Conservation (phyloP, 371 early-diverging fungal genomes). For the Capillidium heterosporum region DNA sequence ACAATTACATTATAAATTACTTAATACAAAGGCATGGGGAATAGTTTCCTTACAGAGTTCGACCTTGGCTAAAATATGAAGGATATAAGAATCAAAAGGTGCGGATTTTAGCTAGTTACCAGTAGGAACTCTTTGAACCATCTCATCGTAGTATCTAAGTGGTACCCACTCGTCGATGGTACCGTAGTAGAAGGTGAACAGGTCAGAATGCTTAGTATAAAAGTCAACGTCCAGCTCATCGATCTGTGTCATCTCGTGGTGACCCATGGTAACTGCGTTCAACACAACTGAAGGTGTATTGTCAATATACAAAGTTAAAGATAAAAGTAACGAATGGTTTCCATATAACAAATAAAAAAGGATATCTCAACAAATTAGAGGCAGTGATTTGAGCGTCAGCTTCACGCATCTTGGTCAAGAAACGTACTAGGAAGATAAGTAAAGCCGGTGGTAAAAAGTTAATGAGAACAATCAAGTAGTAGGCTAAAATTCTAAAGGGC, state of each 20-base stretch:
- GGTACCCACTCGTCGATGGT: conserved; percentile 1
- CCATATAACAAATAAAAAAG: not conserved
- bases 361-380: not conserved
- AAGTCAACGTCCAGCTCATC: not conserved
- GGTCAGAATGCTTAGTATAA: not conserved
- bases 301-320: not conserved
- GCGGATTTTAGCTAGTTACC: not conserved
- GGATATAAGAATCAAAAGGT: not conserved
- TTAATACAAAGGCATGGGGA: conserved; percentile 5
- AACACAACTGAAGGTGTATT: not conserved
- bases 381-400: not conserved
- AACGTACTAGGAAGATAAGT: not conserved
- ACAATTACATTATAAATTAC: not conserved
- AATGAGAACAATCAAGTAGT: not conserved
- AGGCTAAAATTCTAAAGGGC: not conserved
- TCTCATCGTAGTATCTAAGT: not conserved
- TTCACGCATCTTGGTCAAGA: not conserved
- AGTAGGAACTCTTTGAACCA: not conserved
- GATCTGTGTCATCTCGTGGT: conserved; percentile 2
- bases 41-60: not conserved
- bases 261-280: not conserved
- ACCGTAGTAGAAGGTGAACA: conserved; percentile 5
- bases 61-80: not conserved
- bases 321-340: not conserved
- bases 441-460: not conserved